Percentiles rank a stretch among this genome's conserved stretches.
phyloP scores from a whole-genome alignment of 768 basidiomycete genomes.

The Heimioporus sp. region DNA sequence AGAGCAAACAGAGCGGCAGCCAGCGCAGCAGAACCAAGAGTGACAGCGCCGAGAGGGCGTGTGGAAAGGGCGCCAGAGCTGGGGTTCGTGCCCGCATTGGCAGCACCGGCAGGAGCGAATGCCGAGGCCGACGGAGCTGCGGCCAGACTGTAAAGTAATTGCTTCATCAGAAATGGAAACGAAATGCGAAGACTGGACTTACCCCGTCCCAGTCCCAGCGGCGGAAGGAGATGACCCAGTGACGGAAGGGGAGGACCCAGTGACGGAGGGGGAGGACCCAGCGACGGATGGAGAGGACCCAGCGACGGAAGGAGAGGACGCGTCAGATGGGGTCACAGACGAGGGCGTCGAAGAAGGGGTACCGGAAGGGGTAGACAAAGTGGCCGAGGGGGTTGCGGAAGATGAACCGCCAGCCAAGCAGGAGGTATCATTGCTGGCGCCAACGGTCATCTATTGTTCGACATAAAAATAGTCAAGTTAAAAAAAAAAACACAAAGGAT shows the following conservation, averaged over 20 bases:
- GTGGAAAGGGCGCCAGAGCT: constrained; percentile 25
- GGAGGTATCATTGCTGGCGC: constrained; percentile 33
- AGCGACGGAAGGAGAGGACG: too few relatives aligned
- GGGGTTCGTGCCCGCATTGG: constrained; percentile 29
- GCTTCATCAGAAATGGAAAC: not conserved
- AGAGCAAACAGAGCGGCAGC: constrained; percentile 23
- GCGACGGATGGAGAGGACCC: too few relatives aligned
- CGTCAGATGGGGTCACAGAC: too few relatives aligned
- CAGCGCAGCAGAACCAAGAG: constrained; percentile 20
- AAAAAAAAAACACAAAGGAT: not conserved
- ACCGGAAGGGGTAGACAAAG: not conserved
- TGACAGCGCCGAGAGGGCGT: constrained; percentile 18
- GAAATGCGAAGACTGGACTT: not conserved
- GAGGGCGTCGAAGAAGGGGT: too few relatives aligned
- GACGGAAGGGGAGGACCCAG: too few relatives aligned
- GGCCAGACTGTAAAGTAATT: constrained; percentile 4
- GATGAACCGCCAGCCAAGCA: constrained; percentile 28
- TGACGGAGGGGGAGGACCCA: too few relatives aligned
- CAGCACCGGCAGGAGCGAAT: constrained; percentile 30
- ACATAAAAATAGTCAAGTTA: not conserved
- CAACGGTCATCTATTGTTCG: constrained; percentile 34
- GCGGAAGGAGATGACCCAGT: too few relatives aligned
- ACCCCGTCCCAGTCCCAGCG: not conserved
- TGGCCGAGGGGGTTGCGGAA: not conserved
- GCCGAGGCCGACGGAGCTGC: constrained; percentile 14